A percentile compares a stretch with the other conserved stretches of the same genome.
phyloP scores from a whole-genome alignment of 768 basidiomycete species.

The Tricholoma sp. region DNA sequence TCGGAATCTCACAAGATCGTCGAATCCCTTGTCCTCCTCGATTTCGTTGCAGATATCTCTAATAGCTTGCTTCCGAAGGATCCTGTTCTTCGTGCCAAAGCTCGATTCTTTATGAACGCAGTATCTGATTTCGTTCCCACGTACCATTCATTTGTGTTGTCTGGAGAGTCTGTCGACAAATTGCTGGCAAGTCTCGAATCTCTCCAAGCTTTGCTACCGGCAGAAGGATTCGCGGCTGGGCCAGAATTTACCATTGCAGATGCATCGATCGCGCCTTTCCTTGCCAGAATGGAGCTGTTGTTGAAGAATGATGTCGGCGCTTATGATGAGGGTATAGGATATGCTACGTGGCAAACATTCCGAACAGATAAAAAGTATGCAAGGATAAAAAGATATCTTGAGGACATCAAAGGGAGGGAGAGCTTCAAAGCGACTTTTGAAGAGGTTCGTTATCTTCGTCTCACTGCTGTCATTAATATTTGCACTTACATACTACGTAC shows the following conservation, averaged over 20 bases:
- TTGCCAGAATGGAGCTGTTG: slow-evolving; percentile 44
- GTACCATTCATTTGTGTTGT: slow-evolving; percentile 29
- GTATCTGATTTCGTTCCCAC: slow-evolving; percentile 38
- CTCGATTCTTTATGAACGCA: slow-evolving; percentile 59
- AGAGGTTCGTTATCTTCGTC: slow-evolving; percentile 26
- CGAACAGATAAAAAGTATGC: slow-evolving; percentile 40
- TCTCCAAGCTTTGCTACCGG: slow-evolving; percentile 46
- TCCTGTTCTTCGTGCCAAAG: slow-evolving; percentile 51
- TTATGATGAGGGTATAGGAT: slow-evolving; percentile 44
- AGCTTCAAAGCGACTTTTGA: slow-evolving; percentile 55
- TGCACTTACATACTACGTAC: neutral
- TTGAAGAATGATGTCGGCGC: slow-evolving; percentile 48
- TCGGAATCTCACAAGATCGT: slow-evolving; percentile 56
- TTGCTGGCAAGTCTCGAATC: slow-evolving; percentile 39
- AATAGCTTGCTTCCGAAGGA: slow-evolving; percentile 50
- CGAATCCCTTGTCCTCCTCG: slow-evolving; percentile 62
- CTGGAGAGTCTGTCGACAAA: slow-evolving; percentile 35
- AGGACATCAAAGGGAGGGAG: slow-evolving; percentile 42
- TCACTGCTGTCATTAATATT: neutral
- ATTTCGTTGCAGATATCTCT: slow-evolving; percentile 61
- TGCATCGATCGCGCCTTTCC: slow-evolving; percentile 54
- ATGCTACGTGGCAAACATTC: slow-evolving; percentile 36
- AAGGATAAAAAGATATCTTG: slow-evolving; percentile 44
- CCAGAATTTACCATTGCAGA: slow-evolving; percentile 58
- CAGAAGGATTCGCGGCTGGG: slow-evolving; percentile 39